A percentile compares a stretch with the other conserved stretches of the same genome.
phyloP scores from a whole-genome alignment of 2,329 filamentous ascomycete species.

The Phoma sp. region DNA sequence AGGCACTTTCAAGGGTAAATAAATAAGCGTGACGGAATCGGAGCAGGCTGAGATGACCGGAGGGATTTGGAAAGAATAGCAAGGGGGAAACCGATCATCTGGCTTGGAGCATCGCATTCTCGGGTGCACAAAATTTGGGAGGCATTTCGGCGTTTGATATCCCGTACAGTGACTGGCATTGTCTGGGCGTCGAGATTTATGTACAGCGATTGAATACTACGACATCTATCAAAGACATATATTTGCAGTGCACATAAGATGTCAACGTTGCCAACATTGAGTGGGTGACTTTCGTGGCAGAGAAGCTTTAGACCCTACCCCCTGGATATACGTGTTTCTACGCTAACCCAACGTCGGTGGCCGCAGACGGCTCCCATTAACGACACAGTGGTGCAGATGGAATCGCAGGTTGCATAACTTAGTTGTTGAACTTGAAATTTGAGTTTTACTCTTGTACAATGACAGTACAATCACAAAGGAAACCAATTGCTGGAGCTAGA shows the following conservation, averaged over 20 bases:
- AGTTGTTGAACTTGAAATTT: slow-evolving; percentile 12
- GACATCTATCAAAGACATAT: slow-evolving; percentile 21
- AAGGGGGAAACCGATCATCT: not conserved
- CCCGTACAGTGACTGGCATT: slow-evolving; percentile 35
- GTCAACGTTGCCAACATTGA: too few species aligned
- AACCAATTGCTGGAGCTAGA: slow-evolving; percentile 29
- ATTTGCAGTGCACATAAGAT: too few species aligned
- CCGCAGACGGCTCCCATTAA: too few species aligned
- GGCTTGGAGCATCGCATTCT: slow-evolving; percentile 6
- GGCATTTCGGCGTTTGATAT: slow-evolving; percentile 42
- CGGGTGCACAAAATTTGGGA: slow-evolving; percentile 24
- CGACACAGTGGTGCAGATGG: too few species aligned
- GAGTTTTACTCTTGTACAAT: slow-evolving; percentile 24
- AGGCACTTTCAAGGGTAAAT: slow-evolving; percentile 69
- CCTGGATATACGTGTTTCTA: too few species aligned
- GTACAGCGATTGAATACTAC: slow-evolving; percentile 33
- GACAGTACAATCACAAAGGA: slow-evolving; percentile 32
- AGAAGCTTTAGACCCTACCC: too few species aligned
- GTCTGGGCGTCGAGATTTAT: slow-evolving; percentile 35
- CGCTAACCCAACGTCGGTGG: too few species aligned
- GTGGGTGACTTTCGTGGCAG: too few species aligned
- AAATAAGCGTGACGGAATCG: not conserved
- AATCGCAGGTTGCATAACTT: not conserved
- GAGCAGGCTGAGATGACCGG: not conserved
- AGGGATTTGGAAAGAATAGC: not conserved